Conservation (phyloP, 192 early-diverging fungal species). For the Geosiphon pyriformis region DNA sequence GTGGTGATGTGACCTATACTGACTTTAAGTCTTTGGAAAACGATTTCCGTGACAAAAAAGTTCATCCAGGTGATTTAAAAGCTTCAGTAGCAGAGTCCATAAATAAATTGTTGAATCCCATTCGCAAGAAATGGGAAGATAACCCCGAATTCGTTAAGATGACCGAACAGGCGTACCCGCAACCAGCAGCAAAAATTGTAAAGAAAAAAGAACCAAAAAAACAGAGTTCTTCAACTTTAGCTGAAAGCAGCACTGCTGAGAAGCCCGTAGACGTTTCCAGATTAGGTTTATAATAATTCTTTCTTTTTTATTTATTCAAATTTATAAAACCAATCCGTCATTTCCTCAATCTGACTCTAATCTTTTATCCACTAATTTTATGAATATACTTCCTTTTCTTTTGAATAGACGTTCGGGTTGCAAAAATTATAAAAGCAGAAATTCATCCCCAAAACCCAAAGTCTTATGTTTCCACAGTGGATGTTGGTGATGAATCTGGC, state of each 20-base stretch:
- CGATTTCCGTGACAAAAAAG: conserved; percentile 79
- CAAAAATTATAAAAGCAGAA: conserved; percentile 50
- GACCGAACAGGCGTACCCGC: conserved; percentile 80
- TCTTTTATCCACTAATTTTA: too few relatives aligned
- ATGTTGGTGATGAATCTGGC: conserved; percentile 48
- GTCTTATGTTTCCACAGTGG: conserved; percentile 53
- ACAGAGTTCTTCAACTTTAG: conserved; percentile 1
- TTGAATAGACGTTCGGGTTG: conserved; percentile 54
- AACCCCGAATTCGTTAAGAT: conserved; percentile 66
- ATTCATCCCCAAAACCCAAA: conserved; percentile 49
- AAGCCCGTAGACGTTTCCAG: conserved; percentile 9
- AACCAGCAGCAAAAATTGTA: conserved; percentile 42
- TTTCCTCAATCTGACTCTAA: too few relatives aligned
- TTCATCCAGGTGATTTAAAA: conserved; percentile 97
- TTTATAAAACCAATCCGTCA: too few relatives aligned
- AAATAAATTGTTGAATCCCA: conserved; percentile 82
- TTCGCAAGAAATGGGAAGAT: conserved; percentile 67
- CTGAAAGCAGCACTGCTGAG: not conserved
- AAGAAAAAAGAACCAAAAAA: conserved; percentile 28
- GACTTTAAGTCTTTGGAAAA: conserved; percentile 67
- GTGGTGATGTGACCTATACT: conserved; percentile 78
- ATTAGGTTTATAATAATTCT: conserved; percentile 1
- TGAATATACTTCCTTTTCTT: conserved; percentile 20
- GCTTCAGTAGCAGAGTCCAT: conserved; percentile 74
- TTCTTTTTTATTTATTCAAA: too few relatives aligned